phyloP scores from a whole-genome alignment of 169 alveolate species.

The Plasmodium gallinaceum region DNA sequence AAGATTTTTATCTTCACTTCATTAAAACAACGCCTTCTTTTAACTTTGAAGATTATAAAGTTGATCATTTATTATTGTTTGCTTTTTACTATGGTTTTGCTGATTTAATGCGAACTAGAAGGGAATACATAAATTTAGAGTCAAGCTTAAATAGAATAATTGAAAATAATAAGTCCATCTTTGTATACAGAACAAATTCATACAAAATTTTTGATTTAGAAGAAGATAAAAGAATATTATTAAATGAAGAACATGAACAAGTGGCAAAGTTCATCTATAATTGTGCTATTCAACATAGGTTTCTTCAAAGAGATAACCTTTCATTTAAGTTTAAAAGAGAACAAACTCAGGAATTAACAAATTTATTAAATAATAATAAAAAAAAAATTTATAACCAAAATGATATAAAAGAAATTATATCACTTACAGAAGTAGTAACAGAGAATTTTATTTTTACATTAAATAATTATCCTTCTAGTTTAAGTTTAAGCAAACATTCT shows the following conservation, averaged over 20 bases:
- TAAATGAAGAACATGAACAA: conserved; percentile 40
- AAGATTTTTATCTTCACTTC: conserved; percentile 46
- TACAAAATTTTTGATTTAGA: conserved; percentile 19
- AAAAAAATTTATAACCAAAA: conserved; percentile 8
- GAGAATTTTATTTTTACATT: conserved; percentile 55
- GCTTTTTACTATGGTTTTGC: conserved; percentile 70
- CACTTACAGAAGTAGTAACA: conserved; percentile 27
- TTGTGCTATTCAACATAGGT: conserved; percentile 50
- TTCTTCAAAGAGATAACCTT: neutral
- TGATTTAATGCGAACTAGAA: conserved; percentile 58
- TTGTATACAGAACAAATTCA: conserved; percentile 26
- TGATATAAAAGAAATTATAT: conserved; percentile 35
- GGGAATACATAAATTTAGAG: conserved; percentile 49
- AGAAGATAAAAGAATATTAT: conserved; percentile 31
- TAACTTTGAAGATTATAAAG: conserved; percentile 36
- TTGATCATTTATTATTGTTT: conserved; percentile 54
- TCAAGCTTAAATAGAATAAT: conserved; percentile 35
- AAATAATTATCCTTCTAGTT: conserved; percentile 65
- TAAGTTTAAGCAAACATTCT: conserved; percentile 29
- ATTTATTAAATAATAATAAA: conserved; percentile 38
- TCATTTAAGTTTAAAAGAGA: conserved; percentile 19
- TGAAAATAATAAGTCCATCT: conserved; percentile 27
- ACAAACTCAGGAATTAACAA: conserved; percentile 26
- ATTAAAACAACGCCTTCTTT: conserved; percentile 65
- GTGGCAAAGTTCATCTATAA: conserved; percentile 54